phyloP scores from a whole-genome alignment of 108 stramenopile species.

The Pelagomonas calceolata region DNA sequence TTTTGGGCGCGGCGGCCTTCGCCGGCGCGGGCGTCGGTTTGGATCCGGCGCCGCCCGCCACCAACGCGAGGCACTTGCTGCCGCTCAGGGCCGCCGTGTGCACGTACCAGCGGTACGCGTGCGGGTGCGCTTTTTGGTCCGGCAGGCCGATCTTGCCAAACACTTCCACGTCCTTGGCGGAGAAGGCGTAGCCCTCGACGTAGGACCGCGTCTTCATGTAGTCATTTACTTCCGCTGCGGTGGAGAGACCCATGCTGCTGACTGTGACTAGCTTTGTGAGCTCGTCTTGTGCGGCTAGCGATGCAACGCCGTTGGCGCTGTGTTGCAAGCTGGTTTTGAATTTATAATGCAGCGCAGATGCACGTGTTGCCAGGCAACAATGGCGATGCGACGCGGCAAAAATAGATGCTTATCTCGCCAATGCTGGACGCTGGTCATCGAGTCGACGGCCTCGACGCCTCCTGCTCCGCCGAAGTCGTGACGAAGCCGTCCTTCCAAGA shows the following conservation, averaged over 20 bases:
- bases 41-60: neutral
- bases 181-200: neutral
- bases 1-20: neutral
- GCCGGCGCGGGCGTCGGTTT: neutral
- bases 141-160: neutral
- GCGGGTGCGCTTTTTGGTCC: neutral
- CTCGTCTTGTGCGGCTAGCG: no score
- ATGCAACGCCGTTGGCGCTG: no score
- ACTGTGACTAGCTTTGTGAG: no score
- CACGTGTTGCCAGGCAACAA: no score
- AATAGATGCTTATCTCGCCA: no score
- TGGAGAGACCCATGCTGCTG: constrained; percentile 2
- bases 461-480: no score
- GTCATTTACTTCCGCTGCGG: neutral
- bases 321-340: no score
- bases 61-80: neutral
- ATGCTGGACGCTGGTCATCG: no score
- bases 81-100: neutral
- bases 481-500: no score
- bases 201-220: neutral
- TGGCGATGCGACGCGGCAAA: no score
- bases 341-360: no score
- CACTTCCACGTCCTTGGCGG: neutral
- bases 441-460: no score
- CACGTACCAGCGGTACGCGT: neutral